Conservation (phyloP, 139 green algal species). For the Chlorella sorokiniana region DNA sequence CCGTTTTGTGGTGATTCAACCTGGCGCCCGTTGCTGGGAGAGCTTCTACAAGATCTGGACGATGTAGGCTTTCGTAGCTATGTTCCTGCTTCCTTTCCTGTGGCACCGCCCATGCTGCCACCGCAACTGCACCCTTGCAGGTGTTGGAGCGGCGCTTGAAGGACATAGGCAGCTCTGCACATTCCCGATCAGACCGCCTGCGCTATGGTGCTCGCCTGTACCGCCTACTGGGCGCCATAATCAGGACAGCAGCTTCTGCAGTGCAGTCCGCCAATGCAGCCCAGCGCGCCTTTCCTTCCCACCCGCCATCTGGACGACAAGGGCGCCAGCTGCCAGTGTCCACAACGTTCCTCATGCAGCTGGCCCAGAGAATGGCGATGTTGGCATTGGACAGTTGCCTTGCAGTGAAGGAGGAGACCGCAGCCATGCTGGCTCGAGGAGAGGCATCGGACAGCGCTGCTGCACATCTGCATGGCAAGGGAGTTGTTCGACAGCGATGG, state of each 20-base stretch:
- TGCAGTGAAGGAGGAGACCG: neutral
- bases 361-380: neutral
- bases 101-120: neutral
- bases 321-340: too few relatives aligned
- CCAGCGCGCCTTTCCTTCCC: too few relatives aligned
- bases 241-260: neutral
- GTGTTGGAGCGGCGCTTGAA: neutral
- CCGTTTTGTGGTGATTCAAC: neutral
- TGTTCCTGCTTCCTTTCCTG: neutral
- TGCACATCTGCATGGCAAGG: neutral
- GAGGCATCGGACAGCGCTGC: neutral
- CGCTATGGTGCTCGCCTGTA: slow-evolving; percentile 1
- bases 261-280: neutral
- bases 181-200: neutral
- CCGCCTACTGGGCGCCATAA: neutral
- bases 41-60: neutral
- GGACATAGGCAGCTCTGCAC: neutral
- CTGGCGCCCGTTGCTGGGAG: neutral
- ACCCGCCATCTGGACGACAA: too few relatives aligned
- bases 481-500: neutral
- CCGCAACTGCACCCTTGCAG: neutral
- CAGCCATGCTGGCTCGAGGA: neutral
- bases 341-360: neutral
- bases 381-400: slow-evolving; percentile 3
- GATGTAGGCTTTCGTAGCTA: neutral